Evolutionary conservation across 495 filamentous ascomycete genomes (phyloP).

Genomic region (Penicillium taxi): DNA sequence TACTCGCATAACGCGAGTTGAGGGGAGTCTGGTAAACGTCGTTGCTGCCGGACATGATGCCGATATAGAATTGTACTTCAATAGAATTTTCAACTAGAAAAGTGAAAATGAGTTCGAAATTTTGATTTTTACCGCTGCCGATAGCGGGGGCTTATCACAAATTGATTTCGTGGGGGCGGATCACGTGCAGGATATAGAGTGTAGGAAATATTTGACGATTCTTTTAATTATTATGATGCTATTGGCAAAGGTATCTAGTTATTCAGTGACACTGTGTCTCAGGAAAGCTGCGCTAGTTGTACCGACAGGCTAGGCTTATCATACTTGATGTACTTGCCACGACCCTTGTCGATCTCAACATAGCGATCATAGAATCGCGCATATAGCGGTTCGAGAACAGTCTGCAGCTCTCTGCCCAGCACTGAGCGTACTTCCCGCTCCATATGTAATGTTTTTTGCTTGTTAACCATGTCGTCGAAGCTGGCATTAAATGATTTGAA

Average conservation of each 20-base stretch:
- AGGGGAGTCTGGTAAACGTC: conserved; percentile 68
- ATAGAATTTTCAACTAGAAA: conserved; percentile 12
- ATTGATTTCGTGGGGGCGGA: background rate
- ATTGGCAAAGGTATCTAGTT: background rate
- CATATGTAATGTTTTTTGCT: conserved; percentile 73
- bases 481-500: conserved; percentile 83
- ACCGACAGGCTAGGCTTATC: conserved; percentile 61
- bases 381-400: conserved; percentile 89
- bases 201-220: conserved; percentile 2
- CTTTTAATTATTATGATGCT: conserved; percentile 9
- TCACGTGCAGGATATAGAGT: conserved; percentile 2
- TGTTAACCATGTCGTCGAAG: conserved; percentile 79
- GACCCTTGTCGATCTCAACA: conserved; percentile 93
- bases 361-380: conserved; percentile 94
- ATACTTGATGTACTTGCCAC: conserved; percentile 95
- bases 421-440: conserved; percentile 78
- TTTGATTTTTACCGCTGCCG: conserved; percentile 15
- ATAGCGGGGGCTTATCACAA: conserved; percentile 6
- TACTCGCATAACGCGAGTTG: conserved; percentile 64
- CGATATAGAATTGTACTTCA: conserved; percentile 12
- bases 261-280: background rate
- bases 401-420: conserved; percentile 74
- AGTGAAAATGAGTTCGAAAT: conserved; percentile 18
- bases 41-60: conserved; percentile 52
- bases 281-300: conserved; percentile 37